Evolutionary conservation across 2,329 filamentous ascomycete genomes (phyloP).

Genomic region (Aspergillus awamori): DNA sequence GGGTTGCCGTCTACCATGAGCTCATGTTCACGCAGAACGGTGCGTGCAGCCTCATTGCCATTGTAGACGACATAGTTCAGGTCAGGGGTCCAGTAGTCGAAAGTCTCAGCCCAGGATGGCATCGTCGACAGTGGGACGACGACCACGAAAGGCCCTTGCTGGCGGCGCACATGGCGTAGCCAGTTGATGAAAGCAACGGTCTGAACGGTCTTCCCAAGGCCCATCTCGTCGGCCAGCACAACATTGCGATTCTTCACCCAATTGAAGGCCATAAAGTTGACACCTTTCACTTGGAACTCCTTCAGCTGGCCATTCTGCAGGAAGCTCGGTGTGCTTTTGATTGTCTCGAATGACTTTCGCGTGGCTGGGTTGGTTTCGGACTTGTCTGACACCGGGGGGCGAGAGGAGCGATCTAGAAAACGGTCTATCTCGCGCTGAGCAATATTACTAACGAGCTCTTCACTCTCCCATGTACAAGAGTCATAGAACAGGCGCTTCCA

Average conservation of each 20-base stretch:
- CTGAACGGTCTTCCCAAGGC: constrained; percentile 95
- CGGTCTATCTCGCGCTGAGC: constrained; percentile 91
- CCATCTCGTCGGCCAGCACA: constrained; percentile 98
- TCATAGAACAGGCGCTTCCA: constrained; percentile 96
- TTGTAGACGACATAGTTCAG: constrained; percentile 97
- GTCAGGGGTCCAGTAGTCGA: constrained; percentile 94
- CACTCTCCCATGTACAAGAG: constrained; percentile 89
- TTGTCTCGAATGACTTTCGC: constrained; percentile 69
- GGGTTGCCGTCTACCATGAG: constrained; percentile 82
- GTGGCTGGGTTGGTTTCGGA: constrained; percentile 75
- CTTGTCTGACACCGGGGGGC: constrained; percentile 78
- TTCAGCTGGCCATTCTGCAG: constrained; percentile 82
- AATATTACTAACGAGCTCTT: constrained; percentile 71
- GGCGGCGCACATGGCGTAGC: constrained; percentile 83
- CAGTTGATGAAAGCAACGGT: constrained; percentile 97
- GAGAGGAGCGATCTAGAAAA: constrained; percentile 79
- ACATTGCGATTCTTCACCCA: constrained; percentile 95
- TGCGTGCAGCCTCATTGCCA: constrained; percentile 82
- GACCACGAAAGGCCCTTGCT: constrained; percentile 94
- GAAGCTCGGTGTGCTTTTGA: constrained; percentile 82
- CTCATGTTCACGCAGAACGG: constrained; percentile 87
- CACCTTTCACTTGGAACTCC: constrained; percentile 87
- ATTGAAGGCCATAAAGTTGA: constrained; percentile 95
- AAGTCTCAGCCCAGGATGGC: constrained; percentile 97
- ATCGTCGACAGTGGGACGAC: constrained; percentile 98